These are phyloP conservation scores for Populus euphratica DNA, from an alignment of 345 rosid species.

Conservation along the genomic window DNA sequence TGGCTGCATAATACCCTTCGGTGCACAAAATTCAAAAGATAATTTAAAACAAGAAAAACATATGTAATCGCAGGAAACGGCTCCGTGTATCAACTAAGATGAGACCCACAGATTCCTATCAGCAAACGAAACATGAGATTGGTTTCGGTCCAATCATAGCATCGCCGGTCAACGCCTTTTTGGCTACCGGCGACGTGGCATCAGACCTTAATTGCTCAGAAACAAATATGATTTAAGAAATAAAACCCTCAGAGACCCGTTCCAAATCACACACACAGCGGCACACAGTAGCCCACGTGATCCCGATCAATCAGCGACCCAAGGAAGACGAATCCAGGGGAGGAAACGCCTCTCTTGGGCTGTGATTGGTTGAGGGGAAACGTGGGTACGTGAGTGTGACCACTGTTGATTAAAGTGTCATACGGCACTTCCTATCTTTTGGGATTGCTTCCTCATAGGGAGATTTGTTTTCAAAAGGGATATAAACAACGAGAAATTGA, in stretches of 20 bases:
- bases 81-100: constrained; percentile 33
- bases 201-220: constrained; percentile 19
- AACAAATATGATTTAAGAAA: not conserved
- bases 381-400: constrained; percentile 8
- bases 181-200: constrained; percentile 65
- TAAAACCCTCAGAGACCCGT: constrained; percentile 55
- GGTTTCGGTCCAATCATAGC: constrained; percentile 52
- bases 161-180: constrained; percentile 51
- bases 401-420: constrained; percentile 46
- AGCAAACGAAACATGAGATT: constrained; percentile 42
- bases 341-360: constrained; percentile 11
- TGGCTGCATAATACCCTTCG: constrained; percentile 28
- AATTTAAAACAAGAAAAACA: not conserved
- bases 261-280: constrained; percentile 50
- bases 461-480: not conserved
- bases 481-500: not conserved
- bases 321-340: constrained; percentile 12
- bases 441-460: constrained; percentile 55
- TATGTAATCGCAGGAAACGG: constrained; percentile 65
- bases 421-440: constrained; percentile 66
- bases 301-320: constrained; percentile 17
- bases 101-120: constrained; percentile 66
- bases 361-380: constrained; percentile 21
- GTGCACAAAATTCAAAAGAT: not conserved
- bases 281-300: constrained; percentile 9